Evolutionary conservation across 768 basidiomycete genomes (phyloP).

Genomic region (Collybiopsis confluens): DNA sequence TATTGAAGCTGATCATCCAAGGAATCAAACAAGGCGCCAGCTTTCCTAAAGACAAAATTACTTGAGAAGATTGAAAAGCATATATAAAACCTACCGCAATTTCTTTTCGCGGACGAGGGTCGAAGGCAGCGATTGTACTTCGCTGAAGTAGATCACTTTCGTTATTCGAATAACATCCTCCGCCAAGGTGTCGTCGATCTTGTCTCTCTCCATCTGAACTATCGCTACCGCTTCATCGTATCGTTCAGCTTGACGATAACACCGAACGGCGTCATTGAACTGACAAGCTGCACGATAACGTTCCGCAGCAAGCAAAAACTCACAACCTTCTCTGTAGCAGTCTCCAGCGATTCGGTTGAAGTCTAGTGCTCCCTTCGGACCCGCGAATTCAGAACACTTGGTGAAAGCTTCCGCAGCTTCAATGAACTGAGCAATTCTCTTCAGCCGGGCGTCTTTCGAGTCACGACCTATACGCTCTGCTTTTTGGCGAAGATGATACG

Average conservation of each 20-base stretch:
- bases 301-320: slow-evolving; percentile 39
- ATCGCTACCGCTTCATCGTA: slow-evolving; percentile 54
- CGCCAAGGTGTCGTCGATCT: slow-evolving; percentile 27
- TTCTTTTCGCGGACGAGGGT: slow-evolving; percentile 11
- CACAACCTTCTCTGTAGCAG: slow-evolving; percentile 38
- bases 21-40: slow-evolving; percentile 41
- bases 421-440: slow-evolving; percentile 23
- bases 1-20: slow-evolving; percentile 56
- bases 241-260: slow-evolving; percentile 43
- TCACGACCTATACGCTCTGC: slow-evolving; percentile 28
- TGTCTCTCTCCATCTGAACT: slow-evolving; percentile 27
- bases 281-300: slow-evolving; percentile 38
- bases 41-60: slow-evolving; percentile 43
- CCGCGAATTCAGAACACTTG: slow-evolving; percentile 30
- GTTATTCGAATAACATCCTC: slow-evolving; percentile 39
- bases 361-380: slow-evolving; percentile 22
- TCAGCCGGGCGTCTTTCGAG: slow-evolving; percentile 15
- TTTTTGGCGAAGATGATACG: slow-evolving; percentile 38
- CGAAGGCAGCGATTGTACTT: slow-evolving; percentile 10
- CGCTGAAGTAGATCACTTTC: slow-evolving; percentile 40
- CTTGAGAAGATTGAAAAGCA: too few relatives aligned
- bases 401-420: slow-evolving; percentile 48
- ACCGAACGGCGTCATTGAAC: slow-evolving; percentile 38
- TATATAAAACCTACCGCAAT: slow-evolving; percentile 23
- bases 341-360: slow-evolving; percentile 43